phyloP scores from a whole-genome alignment of 1,139 yeast genomes.

The Candida smagusa region DNA sequence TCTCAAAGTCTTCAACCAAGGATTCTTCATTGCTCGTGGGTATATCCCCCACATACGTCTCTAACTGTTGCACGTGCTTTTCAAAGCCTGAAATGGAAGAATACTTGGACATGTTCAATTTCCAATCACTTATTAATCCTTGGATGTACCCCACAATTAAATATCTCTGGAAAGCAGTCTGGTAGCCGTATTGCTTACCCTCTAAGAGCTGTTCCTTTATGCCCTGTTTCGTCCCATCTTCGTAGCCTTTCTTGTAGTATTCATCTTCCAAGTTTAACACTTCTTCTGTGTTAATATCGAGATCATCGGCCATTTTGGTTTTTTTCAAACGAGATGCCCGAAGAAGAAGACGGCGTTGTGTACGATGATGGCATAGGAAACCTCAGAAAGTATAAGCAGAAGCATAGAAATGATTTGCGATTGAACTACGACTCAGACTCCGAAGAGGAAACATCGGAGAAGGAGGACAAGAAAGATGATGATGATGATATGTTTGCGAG shows the following conservation, averaged over 20 bases:
- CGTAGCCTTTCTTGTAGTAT: conserved; percentile 60
- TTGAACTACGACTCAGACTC: conserved; percentile 37
- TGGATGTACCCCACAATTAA: conserved; percentile 60
- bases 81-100: conserved; percentile 15
- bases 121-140: conserved; percentile 49
- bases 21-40: conserved; percentile 36
- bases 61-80: conserved; percentile 29
- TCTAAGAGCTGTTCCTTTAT: conserved; percentile 48
- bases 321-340: not conserved
- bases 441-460: conserved; percentile 16
- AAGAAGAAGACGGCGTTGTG: conserved; percentile 4
- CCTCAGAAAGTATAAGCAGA: conserved; percentile 19
- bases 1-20: conserved; percentile 49
- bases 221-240: conserved; percentile 50
- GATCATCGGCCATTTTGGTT: conserved; percentile 2
- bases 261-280: conserved; percentile 52
- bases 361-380: conserved; percentile 25
- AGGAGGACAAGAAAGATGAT: conserved; percentile 11
- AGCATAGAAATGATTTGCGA: conserved; percentile 18
- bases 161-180: conserved; percentile 73
- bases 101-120: conserved; percentile 16
- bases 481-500: conserved; percentile 42
- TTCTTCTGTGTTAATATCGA: conserved; percentile 40
- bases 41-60: conserved; percentile 20
- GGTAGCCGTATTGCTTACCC: conserved; percentile 77